phyloP scores from a whole-genome alignment of 306 rosid species.

The Sphenostylis stenocarpa region DNA sequence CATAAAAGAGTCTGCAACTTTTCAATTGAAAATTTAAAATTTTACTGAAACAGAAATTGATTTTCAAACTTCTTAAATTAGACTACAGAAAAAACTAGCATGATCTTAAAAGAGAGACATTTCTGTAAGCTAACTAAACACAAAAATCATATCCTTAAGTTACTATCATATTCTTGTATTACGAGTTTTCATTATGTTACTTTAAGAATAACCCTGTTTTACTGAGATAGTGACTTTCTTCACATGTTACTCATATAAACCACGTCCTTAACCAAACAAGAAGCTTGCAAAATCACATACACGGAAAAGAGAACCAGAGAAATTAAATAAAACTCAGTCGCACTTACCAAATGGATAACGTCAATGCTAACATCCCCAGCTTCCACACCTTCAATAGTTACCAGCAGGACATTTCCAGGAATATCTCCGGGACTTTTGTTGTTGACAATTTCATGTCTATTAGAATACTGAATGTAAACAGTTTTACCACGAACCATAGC shows the following conservation, averaged over 20 bases:
- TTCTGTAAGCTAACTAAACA: not conserved
- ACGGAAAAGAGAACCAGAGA: not conserved
- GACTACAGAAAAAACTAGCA: not conserved
- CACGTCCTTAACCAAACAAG: not conserved
- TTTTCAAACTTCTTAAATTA: not conserved
- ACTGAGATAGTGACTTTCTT: conserved; percentile 10
- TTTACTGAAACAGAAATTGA: too few relatives aligned
- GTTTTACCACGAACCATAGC: conserved; percentile 93
- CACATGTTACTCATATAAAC: not conserved
- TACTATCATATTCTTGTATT: conserved; percentile 2
- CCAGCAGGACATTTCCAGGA: conserved; percentile 92
- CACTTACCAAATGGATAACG: conserved; percentile 84
- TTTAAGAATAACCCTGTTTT: conserved; percentile 15
- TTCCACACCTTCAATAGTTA: conserved; percentile 89
- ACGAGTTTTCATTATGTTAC: not conserved
- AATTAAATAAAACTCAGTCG: not conserved
- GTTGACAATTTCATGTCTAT: conserved; percentile 90
- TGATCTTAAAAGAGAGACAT: not conserved
- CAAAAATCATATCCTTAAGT: not conserved
- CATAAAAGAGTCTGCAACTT: too few relatives aligned
- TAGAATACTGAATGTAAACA: conserved; percentile 89
- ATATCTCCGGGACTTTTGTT: conserved; percentile 93
- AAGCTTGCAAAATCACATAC: conserved; percentile 9
- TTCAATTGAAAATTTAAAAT: too few relatives aligned
- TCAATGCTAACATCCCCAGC: conserved; percentile 97